Evolutionary conservation across 2,329 filamentous ascomycete species (phyloP).

Genomic region (Paecilomyces fulvus): DNA sequence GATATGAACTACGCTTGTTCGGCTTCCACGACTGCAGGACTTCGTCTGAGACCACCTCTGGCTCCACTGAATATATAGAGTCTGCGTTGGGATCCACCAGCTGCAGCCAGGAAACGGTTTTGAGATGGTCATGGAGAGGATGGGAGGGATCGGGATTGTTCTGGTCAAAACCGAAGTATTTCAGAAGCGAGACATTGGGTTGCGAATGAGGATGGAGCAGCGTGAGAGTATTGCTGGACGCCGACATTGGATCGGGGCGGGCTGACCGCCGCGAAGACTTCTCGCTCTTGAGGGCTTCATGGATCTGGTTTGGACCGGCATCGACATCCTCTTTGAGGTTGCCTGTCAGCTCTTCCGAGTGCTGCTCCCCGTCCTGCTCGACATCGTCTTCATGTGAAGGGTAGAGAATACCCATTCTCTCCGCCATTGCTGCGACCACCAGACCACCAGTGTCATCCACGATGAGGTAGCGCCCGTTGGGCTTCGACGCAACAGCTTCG

Average conservation of each 20-base stretch:
- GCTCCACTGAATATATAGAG: slow-evolving; percentile 60
- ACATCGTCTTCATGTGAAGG: slow-evolving; percentile 18
- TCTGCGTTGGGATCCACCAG: slow-evolving; percentile 70
- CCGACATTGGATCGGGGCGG: slow-evolving; percentile 26
- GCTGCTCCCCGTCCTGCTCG: slow-evolving; percentile 8
- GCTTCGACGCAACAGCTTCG: slow-evolving; percentile 14
- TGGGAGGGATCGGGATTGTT: slow-evolving; percentile 57
- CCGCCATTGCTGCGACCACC: slow-evolving; percentile 73
- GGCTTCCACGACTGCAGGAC: slow-evolving; percentile 65
- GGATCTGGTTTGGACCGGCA: slow-evolving; percentile 1
- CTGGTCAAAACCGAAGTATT: slow-evolving; percentile 80
- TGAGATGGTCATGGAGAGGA: slow-evolving; percentile 72
- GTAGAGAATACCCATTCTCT: slow-evolving; percentile 77
- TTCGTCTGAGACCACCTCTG: slow-evolving; percentile 50
- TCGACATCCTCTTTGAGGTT: background rate
- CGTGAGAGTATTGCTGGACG: slow-evolving; percentile 50
- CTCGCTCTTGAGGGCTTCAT: slow-evolving; percentile 5
- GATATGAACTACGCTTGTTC: slow-evolving; percentile 74
- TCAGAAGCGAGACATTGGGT: slow-evolving; percentile 78
- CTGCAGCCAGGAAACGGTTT: slow-evolving; percentile 85
- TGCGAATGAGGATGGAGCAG: slow-evolving; percentile 59
- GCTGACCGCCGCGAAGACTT: slow-evolving; percentile 15
- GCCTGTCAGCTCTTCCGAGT: slow-evolving; percentile 4
- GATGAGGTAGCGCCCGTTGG: slow-evolving; percentile 64
- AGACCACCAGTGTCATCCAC: slow-evolving; percentile 83